phyloP scores from a whole-genome alignment of 768 basidiomycete species.

The Fomitopsis pulvina region DNA sequence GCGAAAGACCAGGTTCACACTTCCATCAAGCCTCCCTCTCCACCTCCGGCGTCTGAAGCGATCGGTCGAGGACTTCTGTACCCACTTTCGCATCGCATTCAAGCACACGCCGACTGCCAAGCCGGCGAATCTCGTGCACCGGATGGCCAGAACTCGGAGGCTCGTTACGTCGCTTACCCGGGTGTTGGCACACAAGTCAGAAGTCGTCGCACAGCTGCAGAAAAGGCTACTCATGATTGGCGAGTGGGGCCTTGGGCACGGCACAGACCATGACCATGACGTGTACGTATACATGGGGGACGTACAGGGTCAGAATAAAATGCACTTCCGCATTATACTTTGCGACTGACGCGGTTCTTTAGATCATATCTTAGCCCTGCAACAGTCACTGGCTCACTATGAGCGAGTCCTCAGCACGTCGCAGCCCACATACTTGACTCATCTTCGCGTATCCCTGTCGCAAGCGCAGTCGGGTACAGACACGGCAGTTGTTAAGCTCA shows the following conservation, averaged over 20 bases:
- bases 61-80: background rate
- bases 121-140: constrained; percentile 48
- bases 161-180: constrained; percentile 75
- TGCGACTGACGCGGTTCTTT: background rate
- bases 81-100: constrained; percentile 1
- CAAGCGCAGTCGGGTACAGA: constrained; percentile 58
- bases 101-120: constrained; percentile 9
- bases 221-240: constrained; percentile 56
- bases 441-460: constrained; percentile 58
- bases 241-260: constrained; percentile 28
- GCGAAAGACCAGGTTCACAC: constrained; percentile 6
- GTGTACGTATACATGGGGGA: constrained; percentile 88
- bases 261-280: constrained; percentile 48
- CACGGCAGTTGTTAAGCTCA: constrained; percentile 58
- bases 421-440: constrained; percentile 79
- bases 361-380: constrained; percentile 90
- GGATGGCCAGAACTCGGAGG: constrained; percentile 74
- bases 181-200: constrained; percentile 71
- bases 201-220: constrained; percentile 72
- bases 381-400: constrained; percentile 78
- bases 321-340: background rate
- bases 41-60: constrained; percentile 10
- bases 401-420: constrained; percentile 86
- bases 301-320: constrained; percentile 76
- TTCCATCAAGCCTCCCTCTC: constrained; percentile 6